Evolutionary conservation across 768 basidiomycete genomes (phyloP), one percentile per base, ranked within the genome.

Genomic region (Rhizopogon rudus): DNA sequence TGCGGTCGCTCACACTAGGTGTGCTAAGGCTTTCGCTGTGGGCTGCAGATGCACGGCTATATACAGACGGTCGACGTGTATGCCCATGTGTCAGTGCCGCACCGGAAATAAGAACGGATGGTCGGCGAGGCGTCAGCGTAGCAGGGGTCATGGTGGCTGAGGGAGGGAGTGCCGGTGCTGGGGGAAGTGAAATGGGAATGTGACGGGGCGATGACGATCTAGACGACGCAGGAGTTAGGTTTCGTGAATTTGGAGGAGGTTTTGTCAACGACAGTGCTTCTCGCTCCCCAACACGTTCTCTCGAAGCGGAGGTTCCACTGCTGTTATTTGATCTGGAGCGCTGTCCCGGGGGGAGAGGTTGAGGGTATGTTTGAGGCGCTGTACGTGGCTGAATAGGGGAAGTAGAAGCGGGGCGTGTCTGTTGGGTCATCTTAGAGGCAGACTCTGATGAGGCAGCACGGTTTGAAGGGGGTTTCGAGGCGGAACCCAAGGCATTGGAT

Each of bases 121-220:
- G 77, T 60, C 28, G 79, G 71, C 52, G 73, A 51, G 53, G 75
- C 63, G 71, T 66, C 20, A 76, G 71, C 0, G 80, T 78, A 3
- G 74, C 61, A 20, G 81, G 73, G 5, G 81, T 82, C 25, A 85
- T 71, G 41, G 56, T 10, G 56, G 71, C 60, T 28, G 73, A 69
- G 3, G 77, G 74, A 1, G 67, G 63, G 2, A 69, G 60, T 8
- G 61, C 16, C 2, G 77, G 76, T 16, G 71, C 60, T 40, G 76
- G 67, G 1, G 80, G 80, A 2, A 82, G 65, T 1, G 71, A 57
- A 4, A 57, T 29, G 1, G 76, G 63, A 0, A 69, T 52, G 56
- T 78, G 78, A 12, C 75, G 75, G 0, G 84, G 84, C 12, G 84
- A 86, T 1, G 83, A 79, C 1, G 81, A 73, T 35, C 77, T 75